Percentiles rank a stretch among this genome's conserved stretches.
Evolutionary conservation across 1,284 basidiomycete genomes (phyloP).

Genomic region (Stereum hirsutum): DNA sequence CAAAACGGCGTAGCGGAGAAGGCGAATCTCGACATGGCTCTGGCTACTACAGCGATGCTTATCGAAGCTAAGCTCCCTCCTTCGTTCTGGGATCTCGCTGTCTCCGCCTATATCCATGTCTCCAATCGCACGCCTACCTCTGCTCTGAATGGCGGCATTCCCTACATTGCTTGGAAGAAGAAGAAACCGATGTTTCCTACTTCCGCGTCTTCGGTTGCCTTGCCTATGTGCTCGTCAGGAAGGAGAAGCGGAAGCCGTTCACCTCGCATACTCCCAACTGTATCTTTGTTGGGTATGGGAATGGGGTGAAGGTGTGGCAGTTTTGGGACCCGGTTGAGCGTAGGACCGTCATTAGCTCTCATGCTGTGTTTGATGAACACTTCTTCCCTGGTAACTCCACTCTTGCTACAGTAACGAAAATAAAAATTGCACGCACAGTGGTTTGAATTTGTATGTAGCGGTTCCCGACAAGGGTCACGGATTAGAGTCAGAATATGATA

Average conservation of each 20-base stretch:
- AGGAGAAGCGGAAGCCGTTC: not conserved
- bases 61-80: not conserved
- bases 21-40: no score
- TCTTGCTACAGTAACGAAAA: not conserved
- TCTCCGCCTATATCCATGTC: not conserved
- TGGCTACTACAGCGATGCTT: not conserved
- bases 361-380: not conserved
- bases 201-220: not conserved
- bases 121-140: not conserved
- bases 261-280: not conserved
- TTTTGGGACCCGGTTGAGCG: conserved; percentile 19
- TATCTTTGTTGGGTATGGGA: not conserved
- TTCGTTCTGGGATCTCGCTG: not conserved
- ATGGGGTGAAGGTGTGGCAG: conserved; percentile 17
- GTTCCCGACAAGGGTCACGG: no score
- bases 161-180: not conserved
- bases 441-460: no score
- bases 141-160: not conserved
- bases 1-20: no score
- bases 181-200: not conserved
- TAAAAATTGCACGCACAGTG: not conserved
- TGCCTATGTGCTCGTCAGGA: not conserved
- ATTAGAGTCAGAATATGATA: no score
- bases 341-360: conserved; percentile 15
- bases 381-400: not conserved